phyloP scores from a whole-genome alignment of 1,284 basidiomycete species.

The Pulveroboletus sp. region DNA sequence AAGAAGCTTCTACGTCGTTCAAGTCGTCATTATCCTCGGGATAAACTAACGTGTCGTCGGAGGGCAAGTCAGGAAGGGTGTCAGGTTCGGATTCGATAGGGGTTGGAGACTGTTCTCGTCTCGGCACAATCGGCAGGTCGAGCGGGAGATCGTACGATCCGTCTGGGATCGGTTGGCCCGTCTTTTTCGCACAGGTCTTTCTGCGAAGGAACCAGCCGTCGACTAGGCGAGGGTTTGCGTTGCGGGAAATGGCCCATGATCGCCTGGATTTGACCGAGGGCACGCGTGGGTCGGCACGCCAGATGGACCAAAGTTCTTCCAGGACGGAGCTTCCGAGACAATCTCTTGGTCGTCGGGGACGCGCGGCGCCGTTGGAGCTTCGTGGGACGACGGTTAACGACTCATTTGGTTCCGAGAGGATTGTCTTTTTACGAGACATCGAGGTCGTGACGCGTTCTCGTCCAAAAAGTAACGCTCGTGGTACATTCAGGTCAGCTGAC shows the following conservation, averaged over 20 bases:
- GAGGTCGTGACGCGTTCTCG: slow-evolving; percentile 1
- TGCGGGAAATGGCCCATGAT: slow-evolving; percentile 30
- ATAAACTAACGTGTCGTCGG: slow-evolving; percentile 31
- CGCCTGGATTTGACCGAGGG: slow-evolving; percentile 32
- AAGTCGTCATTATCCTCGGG: slow-evolving; percentile 5
- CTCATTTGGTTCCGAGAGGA: background rate
- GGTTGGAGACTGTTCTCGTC: slow-evolving; percentile 16
- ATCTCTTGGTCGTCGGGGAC: slow-evolving; percentile 15
- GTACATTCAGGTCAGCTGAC: slow-evolving; percentile 18
- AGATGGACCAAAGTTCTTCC: slow-evolving; percentile 35
- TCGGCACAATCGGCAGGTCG: slow-evolving; percentile 1
- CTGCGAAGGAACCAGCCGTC: slow-evolving; percentile 31
- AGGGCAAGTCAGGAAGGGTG: slow-evolving; percentile 9
- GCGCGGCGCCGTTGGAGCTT: background rate
- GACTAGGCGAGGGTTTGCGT: slow-evolving; percentile 23
- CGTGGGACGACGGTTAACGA: too few species aligned
- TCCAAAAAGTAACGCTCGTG: too few species aligned
- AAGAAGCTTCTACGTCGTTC: slow-evolving; percentile 24
- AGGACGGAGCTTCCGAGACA: slow-evolving; percentile 17
- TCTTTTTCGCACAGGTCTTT: slow-evolving; percentile 29
- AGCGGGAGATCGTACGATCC: slow-evolving; percentile 30
- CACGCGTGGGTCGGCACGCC: slow-evolving; percentile 31
- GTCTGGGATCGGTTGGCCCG: slow-evolving; percentile 19
- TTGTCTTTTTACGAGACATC: slow-evolving; percentile 19
- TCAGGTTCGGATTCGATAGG: slow-evolving; percentile 8